Conservation (phyloP, 139 green algal genomes). For the Chlamydomonas sphaeroides region DNA sequence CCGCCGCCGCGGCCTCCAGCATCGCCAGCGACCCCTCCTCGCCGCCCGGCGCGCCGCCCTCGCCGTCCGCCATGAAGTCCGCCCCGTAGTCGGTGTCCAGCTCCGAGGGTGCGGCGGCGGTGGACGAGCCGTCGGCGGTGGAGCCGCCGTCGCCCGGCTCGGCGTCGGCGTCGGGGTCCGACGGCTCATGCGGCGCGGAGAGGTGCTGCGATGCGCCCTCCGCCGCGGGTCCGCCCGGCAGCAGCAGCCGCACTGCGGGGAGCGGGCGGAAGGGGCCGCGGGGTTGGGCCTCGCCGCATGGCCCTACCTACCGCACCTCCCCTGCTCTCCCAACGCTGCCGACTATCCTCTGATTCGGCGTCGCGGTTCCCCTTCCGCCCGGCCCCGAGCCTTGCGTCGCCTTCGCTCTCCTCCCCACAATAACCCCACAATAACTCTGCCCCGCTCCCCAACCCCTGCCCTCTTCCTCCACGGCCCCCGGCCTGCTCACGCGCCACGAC, state of each 20-base stretch:
- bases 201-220: no score
- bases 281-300: no score
- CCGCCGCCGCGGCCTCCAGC: neutral
- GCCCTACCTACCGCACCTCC: no score
- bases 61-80: slow-evolving; percentile 17
- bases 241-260: neutral
- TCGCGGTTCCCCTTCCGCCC: no score
- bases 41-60: slow-evolving; percentile 5
- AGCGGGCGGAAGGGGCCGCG: no score
- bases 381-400: neutral
- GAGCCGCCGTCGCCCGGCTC: neutral
- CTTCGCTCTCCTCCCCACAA: neutral
- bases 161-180: neutral
- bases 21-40: slow-evolving; percentile 34
- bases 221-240: neutral
- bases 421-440: neutral
- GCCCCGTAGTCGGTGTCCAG: slow-evolving; percentile 15
- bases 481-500: slow-evolving; percentile 45
- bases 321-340: no score
- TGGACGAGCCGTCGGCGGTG: neutral
- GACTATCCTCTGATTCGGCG: no score
- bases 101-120: neutral
- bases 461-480: neutral
- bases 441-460: neutral
- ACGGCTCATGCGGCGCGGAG: neutral